phyloP scores from a whole-genome alignment of 192 early-diverging fungal genomes.

The Backusella luteola region DNA sequence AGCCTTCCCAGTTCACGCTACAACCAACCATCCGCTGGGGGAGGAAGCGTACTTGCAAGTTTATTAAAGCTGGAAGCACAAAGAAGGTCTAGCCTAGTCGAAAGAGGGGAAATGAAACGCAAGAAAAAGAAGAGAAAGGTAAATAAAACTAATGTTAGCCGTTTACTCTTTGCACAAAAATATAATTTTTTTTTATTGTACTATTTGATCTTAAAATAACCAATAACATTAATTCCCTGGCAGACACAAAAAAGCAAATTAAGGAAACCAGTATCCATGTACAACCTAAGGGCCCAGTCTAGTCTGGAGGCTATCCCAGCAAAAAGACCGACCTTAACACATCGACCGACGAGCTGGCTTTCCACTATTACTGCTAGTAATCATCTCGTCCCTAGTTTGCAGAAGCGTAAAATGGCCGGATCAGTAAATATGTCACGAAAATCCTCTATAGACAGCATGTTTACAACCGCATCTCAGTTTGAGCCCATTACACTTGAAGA shows the following conservation, averaged over 20 bases:
- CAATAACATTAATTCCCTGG: not conserved
- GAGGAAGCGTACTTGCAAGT: slow-evolving; percentile 29
- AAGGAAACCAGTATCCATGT: slow-evolving; percentile 10
- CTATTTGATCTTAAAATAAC: not conserved
- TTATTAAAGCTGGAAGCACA: slow-evolving; percentile 36
- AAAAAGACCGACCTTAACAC: not conserved
- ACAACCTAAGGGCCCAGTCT: slow-evolving; percentile 9
- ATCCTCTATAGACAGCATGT: slow-evolving; percentile 28
- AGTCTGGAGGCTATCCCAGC: not conserved
- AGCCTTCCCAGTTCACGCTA: not conserved
- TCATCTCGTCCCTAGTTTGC: slow-evolving; percentile 30
- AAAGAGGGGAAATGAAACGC: not conserved
- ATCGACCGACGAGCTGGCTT: slow-evolving; percentile 32
- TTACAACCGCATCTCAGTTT: slow-evolving; percentile 33
- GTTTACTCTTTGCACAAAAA: not conserved
- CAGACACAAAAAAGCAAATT: slow-evolving; percentile 1
- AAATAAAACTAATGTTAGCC: not conserved
- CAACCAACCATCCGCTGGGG: not conserved
- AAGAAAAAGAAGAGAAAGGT: slow-evolving; percentile 15
- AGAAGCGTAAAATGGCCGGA: slow-evolving; percentile 19
- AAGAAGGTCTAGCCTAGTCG: not conserved
- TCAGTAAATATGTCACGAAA: slow-evolving; percentile 22
- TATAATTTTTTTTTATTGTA: not conserved
- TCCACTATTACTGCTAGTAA: slow-evolving; percentile 14
- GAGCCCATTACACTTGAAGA: slow-evolving; percentile 45